These are phyloP conservation scores for Pichia deserticola DNA, from an alignment of 805 yeast species.

Conservation along the genomic window DNA sequence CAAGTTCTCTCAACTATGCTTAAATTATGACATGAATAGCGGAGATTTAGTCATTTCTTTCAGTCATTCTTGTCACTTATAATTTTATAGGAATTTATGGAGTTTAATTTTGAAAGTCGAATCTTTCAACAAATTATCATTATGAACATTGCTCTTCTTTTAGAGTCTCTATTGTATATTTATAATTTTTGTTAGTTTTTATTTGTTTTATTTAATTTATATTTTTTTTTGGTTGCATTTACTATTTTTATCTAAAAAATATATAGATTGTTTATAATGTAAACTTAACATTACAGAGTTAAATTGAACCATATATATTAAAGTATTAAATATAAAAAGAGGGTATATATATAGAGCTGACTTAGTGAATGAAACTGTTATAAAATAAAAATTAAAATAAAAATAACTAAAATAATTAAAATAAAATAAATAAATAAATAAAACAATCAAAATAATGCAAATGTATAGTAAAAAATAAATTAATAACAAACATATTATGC, in stretches of 20 bases:
- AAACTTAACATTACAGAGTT: too few relatives aligned
- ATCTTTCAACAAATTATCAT: background rate
- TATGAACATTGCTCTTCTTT: background rate
- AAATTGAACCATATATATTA: too few relatives aligned
- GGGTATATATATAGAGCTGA: too few relatives aligned
- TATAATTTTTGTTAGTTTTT: background rate
- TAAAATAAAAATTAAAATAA: too few relatives aligned
- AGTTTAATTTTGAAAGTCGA: too few relatives aligned
- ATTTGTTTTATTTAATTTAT: background rate
- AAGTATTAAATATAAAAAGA: too few relatives aligned
- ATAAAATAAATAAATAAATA: too few relatives aligned
- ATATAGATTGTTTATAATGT: background rate
- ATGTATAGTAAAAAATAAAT: too few relatives aligned
- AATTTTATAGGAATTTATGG: background rate
- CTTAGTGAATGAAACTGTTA: too few relatives aligned
- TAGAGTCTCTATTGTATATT: background rate
- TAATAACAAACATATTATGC: too few relatives aligned
- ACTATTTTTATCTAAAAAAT: background rate
- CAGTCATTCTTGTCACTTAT: slow-evolving; percentile 24
- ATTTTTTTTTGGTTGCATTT: background rate
- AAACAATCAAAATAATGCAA: too few relatives aligned
- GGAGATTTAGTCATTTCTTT: slow-evolving; percentile 25
- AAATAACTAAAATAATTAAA: too few relatives aligned
- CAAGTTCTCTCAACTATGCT: slow-evolving; percentile 20
- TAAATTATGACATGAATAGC: slow-evolving; percentile 21